These are phyloP conservation scores for Boechera stricta DNA, from an alignment of 345 rosid genomes.

Conservation along the genomic window DNA sequence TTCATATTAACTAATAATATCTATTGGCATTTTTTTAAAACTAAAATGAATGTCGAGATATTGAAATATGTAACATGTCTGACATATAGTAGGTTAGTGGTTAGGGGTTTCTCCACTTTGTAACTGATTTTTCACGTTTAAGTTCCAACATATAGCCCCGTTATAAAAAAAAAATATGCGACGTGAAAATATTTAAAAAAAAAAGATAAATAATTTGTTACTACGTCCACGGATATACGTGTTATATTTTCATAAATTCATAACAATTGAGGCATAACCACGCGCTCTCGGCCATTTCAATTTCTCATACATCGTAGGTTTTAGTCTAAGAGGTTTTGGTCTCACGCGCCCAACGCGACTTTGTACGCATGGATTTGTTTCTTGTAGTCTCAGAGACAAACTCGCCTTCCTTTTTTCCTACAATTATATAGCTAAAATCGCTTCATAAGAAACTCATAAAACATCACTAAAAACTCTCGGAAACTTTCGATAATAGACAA, in stretches of 20 bases:
- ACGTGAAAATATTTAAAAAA: background rate
- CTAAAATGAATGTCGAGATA: background rate
- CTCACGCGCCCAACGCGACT: background rate
- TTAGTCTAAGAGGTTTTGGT: no score
- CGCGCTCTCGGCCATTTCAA: background rate
- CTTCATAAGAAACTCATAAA: background rate
- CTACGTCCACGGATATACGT: background rate
- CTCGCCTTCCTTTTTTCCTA: background rate
- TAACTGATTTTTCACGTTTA: background rate
- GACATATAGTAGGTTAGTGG: background rate
- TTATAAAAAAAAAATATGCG: background rate
- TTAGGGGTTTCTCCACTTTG: conserved; percentile 9
- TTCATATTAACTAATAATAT: background rate
- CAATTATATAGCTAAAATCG: background rate
- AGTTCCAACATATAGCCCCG: background rate
- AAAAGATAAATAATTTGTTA: background rate
- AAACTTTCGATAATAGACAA: conserved; percentile 20
- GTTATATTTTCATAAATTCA: no score
- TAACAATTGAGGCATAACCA: background rate
- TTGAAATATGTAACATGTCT: background rate
- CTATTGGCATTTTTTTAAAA: background rate
- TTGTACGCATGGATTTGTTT: background rate
- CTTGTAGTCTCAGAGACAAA: background rate
- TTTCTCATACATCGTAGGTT: no score
- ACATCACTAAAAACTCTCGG: background rate